These are phyloP conservation scores for Kluyveromyces wickerhamii DNA, from an alignment of 805 yeast genomes.

Conservation along the genomic window DNA sequence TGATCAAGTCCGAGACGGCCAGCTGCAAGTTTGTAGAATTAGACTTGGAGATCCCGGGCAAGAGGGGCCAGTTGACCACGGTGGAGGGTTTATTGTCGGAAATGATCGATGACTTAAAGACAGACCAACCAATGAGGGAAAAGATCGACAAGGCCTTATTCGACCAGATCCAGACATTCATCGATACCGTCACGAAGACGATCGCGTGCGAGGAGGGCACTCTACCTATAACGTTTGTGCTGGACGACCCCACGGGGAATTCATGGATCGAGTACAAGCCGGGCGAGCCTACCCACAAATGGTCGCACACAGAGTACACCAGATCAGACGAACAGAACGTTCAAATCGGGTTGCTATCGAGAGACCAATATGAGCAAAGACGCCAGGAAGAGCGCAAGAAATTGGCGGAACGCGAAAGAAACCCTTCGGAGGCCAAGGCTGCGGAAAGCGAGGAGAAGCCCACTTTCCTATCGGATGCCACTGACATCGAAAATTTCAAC, in stretches of 20 bases:
- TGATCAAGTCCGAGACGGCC: constrained; percentile 85
- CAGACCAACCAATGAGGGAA: constrained; percentile 78
- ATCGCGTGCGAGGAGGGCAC: constrained; percentile 60
- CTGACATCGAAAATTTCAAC: constrained; percentile 75
- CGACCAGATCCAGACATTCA: constrained; percentile 65
- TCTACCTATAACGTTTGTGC: constrained; percentile 66
- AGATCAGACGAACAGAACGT: constrained; percentile 88
- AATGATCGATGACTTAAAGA: constrained; percentile 69
- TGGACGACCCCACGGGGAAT: constrained; percentile 95
- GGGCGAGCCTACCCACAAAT: constrained; percentile 80
- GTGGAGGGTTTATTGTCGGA: constrained; percentile 83
- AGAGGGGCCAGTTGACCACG: constrained; percentile 86
- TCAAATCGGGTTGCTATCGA: constrained; percentile 67
- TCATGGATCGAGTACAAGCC: constrained; percentile 92
- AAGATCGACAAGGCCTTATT: constrained; percentile 64
- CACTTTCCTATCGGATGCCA: constrained; percentile 60
- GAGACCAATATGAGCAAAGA: constrained; percentile 42
- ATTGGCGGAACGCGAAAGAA: constrained; percentile 32
- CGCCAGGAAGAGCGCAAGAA: constrained; percentile 28
- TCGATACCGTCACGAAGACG: constrained; percentile 49
- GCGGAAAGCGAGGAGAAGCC: constrained; percentile 12
- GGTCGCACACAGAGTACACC: constrained; percentile 75
- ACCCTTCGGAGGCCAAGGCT: constrained; percentile 18
- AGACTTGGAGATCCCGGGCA: constrained; percentile 92
- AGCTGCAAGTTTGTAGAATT: constrained; percentile 71